phyloP scores from a whole-genome alignment of 441 rosid species.

The Eruca vesicaria region DNA sequence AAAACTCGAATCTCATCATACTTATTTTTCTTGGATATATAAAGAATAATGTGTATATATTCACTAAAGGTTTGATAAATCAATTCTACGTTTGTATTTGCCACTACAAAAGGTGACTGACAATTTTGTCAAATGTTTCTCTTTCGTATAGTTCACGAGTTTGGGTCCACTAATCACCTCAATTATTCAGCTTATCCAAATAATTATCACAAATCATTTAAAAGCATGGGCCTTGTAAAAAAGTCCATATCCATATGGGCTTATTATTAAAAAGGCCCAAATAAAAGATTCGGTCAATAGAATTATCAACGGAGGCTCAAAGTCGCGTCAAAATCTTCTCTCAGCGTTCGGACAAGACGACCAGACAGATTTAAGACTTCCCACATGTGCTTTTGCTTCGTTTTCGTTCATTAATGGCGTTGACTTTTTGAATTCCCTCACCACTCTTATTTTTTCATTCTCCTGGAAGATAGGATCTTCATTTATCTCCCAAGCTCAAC shows the following conservation, averaged over 20 bases:
- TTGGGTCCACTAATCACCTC: slow-evolving; percentile 21
- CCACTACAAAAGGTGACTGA: slow-evolving; percentile 17
- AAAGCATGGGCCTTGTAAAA: not conserved
- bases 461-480: not conserved
- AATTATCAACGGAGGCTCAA: not conserved
- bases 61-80: not conserved
- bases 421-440: not conserved
- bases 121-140: slow-evolving; percentile 21
- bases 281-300: not conserved
- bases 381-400: not conserved
- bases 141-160: slow-evolving; percentile 7
- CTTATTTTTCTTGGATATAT: not conserved
- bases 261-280: not conserved
- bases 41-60: not conserved
- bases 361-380: not conserved
- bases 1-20: not conserved
- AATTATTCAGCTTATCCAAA: slow-evolving; percentile 7
- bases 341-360: not conserved
- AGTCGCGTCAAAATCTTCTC: slow-evolving; percentile 1
- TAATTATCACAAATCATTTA: not conserved
- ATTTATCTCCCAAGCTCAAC: not conserved
- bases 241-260: not conserved
- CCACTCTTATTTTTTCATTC: not conserved
- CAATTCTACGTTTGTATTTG: not conserved
- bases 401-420: not conserved